Evolutionary conservation across 2,329 filamentous ascomycete species (phyloP), one percentile per base, ranked within the genome.

Genomic region (Allantophomopsis lycopodina): DNA sequence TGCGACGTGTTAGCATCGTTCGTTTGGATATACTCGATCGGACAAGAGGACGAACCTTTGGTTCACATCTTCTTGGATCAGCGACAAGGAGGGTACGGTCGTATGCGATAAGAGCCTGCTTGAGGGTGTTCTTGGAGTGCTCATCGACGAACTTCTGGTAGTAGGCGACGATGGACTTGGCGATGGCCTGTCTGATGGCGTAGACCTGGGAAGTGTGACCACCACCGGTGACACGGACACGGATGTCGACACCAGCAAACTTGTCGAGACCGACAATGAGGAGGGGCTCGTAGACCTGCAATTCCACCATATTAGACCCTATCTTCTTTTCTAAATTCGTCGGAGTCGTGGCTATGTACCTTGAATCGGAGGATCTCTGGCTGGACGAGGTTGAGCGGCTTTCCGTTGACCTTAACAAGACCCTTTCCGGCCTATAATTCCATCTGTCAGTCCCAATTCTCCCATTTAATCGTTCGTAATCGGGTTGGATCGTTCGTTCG

Each of bases 91-190:
- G 82, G 64, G 87, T 94, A 62, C 88, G 80, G 76, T 94, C 87
- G 76, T 89, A 98, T 66, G 87, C 79, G 61, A 89, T 84, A 56
- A 98, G 80, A 55, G 85, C 84, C 71, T 89, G 83, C 86, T 96
- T 98, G 62, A 98, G 79, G 71, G 87, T 76, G 80, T 96, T 95
- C 84, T 98, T 98, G 74, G 83, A 86, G 83, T 96, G 88, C 83
- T 98, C 91, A 64, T 98, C 91, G 69, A 96, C 86, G 73, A 81
- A 98, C 79, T 98, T 95, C 75, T 95, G 89, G 83, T 95, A 96
- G 83, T 95, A 95, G 68, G 87, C 83, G 61, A 94, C 81, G 64
- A 94, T 85, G 60, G 82, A 83, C 80, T 96, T 98, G 73, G 88
- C 80, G 63, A 98, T 96, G 60, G 91, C 89, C 75, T 98, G 91